Base-by-base conservation (phyloP, 2,329 filamentous ascomycete genomes). In the Gnomoniopsis sp. region DNA sequence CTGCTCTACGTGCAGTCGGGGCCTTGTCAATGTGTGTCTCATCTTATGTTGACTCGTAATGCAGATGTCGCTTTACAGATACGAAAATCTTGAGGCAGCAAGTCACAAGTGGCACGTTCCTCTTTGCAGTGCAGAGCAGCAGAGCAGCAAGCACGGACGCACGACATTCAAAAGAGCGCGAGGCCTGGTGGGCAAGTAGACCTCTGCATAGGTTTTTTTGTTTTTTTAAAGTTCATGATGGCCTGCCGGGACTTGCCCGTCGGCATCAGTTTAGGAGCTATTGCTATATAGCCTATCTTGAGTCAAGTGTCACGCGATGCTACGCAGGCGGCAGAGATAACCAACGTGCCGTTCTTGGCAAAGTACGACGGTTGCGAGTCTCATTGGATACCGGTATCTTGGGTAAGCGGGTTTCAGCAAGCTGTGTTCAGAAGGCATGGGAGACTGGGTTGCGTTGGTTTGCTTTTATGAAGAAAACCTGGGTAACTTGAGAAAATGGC, bases 1-100 rank as follows among this genome's bases (percentile, higher is more conserved):
- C 44, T 58, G 57, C 34, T 55, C 43, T 21, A 58, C 57, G 17
- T 58, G 34, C 7, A 58, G 51, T 26, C 47, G 51, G 30, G 57
- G 57, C 36, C 36, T 58, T 21, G 48, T 46, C 30, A 53, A 48
- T 10, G 17, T 19, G 3, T 19, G 19, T 22, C 43, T 46, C 43
- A 46, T 46, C 19, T 11, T 46, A 11, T 10, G 43, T n/a, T 46
- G 43, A 46, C 43, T 46, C 43, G 38, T 46, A 22, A 12, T 46
- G n/a, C n/a, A n/a, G n/a, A n/a, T n/a, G 19, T 46, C 43, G 17
- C 36, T 41, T n/a, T 12, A 41, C 36, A 41, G 14, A 14, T 15
- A 11, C 36, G 17, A 1, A 4, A 41, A 41, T n/a, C 12, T 15
- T 15, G 17, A 15, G 36, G 4, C 36, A 12, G 36, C 36, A 41